Evolutionary conservation across 257 asterid genomes (phyloP), one percentile per base, ranked within the genome.

Genomic region (Anisodus acutangulus): DNA sequence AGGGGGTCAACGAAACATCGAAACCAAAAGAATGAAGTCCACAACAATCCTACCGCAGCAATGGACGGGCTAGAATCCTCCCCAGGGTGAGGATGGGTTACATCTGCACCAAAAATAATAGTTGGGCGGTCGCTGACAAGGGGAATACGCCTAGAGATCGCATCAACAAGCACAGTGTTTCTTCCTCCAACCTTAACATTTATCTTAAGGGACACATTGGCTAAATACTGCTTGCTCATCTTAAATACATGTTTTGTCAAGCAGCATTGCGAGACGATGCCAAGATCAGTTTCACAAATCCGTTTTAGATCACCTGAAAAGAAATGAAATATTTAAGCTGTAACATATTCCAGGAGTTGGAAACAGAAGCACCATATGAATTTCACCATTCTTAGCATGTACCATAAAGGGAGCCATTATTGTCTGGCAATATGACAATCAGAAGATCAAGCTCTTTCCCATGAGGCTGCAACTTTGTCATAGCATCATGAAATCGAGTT

Each of bases 61-160:
- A 96, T 96, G 4, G 99, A 96, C 12, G 99, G 99, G 83, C 99
- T 96, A 57, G 99, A 92, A 88, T 96, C 99, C 91, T 96, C 99
- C 22, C 99, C 99, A 79, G 98, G 99, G 79, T 94, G 98, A 39
- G 98, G 98, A 88, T 96, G 99, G 35, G 99, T 96, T 68, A 96
- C 99, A 87, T 96, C 99, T 83, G 99, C 99, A 82, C 99, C 99
- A 83, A 96, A 96, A 57, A 96, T 96, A 70, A 96, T 96, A 13
- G 99, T 96, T n/a, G 99, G 98, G 39, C 90, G 87, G 84, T 96
- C 98, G 79, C 97, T 94, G 68, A 96, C 99, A 13, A 93, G 94
- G 60, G 99, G 99, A 79, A 96, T 94, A 71, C 98, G 95, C 71
- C 98, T 88, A 9, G 94, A 89, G 37, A 94, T 80, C 3, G 98